These are phyloP conservation scores for Physcomitrium patens DNA, from an alignment of 225 moss, liverwort and hornwort species.

Conservation along the genomic window DNA sequence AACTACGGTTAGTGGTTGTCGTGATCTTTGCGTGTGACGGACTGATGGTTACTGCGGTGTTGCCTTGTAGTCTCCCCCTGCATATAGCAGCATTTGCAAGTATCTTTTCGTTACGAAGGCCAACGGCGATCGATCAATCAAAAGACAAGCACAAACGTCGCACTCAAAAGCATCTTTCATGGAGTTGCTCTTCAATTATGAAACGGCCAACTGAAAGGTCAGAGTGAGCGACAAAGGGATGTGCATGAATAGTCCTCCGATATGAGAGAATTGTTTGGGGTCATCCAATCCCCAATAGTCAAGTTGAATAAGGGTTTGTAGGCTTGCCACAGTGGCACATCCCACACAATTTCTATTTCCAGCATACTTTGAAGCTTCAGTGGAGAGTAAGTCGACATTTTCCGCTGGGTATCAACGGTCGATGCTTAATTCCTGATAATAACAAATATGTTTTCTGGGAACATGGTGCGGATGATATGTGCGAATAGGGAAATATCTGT, in stretches of 20 bases:
- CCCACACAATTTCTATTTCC: neutral
- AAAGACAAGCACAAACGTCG: too few relatives aligned
- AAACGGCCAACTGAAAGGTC: too few relatives aligned
- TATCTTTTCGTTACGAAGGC: too few relatives aligned
- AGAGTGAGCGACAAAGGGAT: neutral
- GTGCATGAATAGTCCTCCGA: neutral
- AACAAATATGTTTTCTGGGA: neutral
- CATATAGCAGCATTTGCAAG: too few relatives aligned
- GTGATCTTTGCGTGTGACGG: too few relatives aligned
- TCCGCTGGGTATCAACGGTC: neutral
- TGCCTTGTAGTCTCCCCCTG: too few relatives aligned
- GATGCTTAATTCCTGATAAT: neutral
- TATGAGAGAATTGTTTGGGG: conserved; percentile 9
- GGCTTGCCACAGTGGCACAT: neutral
- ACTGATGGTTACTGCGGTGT: too few relatives aligned
- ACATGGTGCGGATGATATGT: neutral
- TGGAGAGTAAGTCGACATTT: neutral
- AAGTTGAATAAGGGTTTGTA: neutral
- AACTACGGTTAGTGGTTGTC: too few relatives aligned
- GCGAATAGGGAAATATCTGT: neutral
- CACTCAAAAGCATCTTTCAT: too few relatives aligned
- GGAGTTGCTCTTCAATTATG: too few relatives aligned
- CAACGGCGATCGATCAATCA: too few relatives aligned
- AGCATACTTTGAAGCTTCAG: neutral
- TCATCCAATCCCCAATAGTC: neutral